Evolutionary conservation across 208 protist species (phyloP), one percentile per base, ranked within the genome.

Genomic region (Trypanosoma melophagium): DNA sequence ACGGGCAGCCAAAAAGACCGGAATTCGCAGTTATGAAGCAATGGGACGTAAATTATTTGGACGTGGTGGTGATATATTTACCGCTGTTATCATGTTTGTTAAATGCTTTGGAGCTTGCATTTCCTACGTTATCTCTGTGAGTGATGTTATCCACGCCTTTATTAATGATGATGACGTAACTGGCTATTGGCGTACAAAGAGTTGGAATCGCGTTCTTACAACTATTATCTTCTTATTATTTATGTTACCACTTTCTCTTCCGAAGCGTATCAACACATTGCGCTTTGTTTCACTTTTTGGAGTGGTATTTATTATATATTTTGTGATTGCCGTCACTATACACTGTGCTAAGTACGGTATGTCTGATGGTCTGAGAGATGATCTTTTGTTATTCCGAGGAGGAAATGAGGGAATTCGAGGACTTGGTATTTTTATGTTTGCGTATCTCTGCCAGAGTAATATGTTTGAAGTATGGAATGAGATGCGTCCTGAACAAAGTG

Each of bases 31-130:
- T 66, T 94, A 90, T 81, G 86, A 92, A 56, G 73, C 74, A 24
- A 79, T 86, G 40, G 78, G 71, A 9, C 74, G 76, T 9, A 31
- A 71, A 31, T 71, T 94, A 13, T 85, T 90, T 38, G 84, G 83
- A 19, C 51, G 42, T 2, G 75, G 79, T 24, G 76, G 71, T 14
- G 86, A 89, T 60, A 69, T 80, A 61, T 88, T 94, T 62, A 70
- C 72, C 0, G 81, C 76, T 13, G 61, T 83, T 31, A 79, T 90
- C 55, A 92, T 90, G 77, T 85, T 90, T 55, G 19, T 90, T 28
- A 90, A 86, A 55, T 92, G 88, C 61, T 86, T 88, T 25, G 86
- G 86, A 52, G 81, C 83, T n/a, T 88, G 80, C 45, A 71, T 94
- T 22, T 77, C 86, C 16, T 94, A 90, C 61, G 79, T 94, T 10